Evolutionary conservation across 176 grass and related monocot species (phyloP).

Genomic region (Oryza brachyantha): DNA sequence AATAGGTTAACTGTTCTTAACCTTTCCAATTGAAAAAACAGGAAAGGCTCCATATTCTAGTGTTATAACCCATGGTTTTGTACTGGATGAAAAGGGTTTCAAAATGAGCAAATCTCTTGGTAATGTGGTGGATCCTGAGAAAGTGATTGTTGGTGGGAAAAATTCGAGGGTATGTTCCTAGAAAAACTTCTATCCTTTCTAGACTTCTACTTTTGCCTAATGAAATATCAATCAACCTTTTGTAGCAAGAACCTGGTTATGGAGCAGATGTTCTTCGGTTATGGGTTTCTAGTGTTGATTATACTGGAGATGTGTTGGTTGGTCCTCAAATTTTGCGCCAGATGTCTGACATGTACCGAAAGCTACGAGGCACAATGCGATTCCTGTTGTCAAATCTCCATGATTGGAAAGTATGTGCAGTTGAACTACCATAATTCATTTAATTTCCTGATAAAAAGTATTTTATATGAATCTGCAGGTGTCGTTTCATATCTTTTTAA

Average conservation of each 20-base stretch:
- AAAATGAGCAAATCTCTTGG: conserved; percentile 99
- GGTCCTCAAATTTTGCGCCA: conserved; percentile 75
- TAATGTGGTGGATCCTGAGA: conserved; percentile 82
- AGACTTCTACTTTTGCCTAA: conserved; percentile 20
- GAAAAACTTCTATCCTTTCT: conserved; percentile 28
- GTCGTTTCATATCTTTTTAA: not conserved
- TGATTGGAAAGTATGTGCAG: conserved; percentile 80
- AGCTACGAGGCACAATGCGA: conserved; percentile 87
- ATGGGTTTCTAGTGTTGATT: conserved; percentile 99
- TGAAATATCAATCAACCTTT: conserved; percentile 8
- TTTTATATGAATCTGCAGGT: not conserved
- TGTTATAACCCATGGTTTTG: conserved; percentile 95
- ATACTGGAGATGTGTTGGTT: conserved; percentile 80
- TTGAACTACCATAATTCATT: conserved; percentile 18
- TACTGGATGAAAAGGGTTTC: conserved; percentile 86
- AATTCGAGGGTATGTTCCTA: conserved; percentile 60
- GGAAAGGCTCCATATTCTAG: conserved; percentile 86
- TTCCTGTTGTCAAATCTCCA: conserved; percentile 97
- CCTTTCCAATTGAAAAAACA: conserved; percentile 45
- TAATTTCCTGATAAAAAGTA: not conserved
- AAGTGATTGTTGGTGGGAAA: conserved; percentile 86
- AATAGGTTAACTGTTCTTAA: not conserved
- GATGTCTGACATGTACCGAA: conserved; percentile 97
- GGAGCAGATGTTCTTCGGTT: conserved; percentile 93
- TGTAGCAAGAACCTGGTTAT: conserved; percentile 86